Evolutionary conservation across 768 basidiomycete species (phyloP), one percentile per base, ranked within the genome.

Genomic region (Hygrocybe coccinea): DNA sequence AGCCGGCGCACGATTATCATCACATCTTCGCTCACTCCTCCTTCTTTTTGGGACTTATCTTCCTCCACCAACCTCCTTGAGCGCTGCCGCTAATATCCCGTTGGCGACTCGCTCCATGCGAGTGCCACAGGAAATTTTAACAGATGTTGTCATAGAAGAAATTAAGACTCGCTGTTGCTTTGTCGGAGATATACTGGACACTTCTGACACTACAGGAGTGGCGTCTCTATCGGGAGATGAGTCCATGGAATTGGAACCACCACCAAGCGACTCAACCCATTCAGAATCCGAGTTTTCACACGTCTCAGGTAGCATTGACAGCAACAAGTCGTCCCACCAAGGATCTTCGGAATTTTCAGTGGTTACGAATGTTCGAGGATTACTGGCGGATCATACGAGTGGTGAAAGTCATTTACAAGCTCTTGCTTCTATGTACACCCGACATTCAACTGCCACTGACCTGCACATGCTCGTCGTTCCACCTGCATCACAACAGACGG

Each of bases 131-230:
- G 89, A 89, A 61, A 75, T 95, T 25, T 76, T 97, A 36, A 87
- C 88, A 1, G 89, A 91, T 52, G 71, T 76, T 2, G 75, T 95
- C n/a, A 69, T 97, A 14, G 93, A 97, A 69, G 87, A 94, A 60
- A 85, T 97, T 57, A 91, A 97, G 69, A 88, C 87, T 2, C 83
- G 93, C 2, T 87, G 85, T 55, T 95, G 91, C 67, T 94, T 97
- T 62, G 95, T 97, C 22, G 86, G 89, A 24, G 76, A 79, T 3
- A 67, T 76, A 1, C 73, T 90, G 37, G 80, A 79, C 47, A 62
- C 67, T 6, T 55, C 64, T 11, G 64, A 66, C 25, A 66, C 72
- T n/a, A 60, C 69, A 45, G 68, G 73, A 49, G 67, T 66, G 43
- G 67, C 63, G 17, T 68, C 70, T 11, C 66, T 67, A 25, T 61